Evolutionary conservation across 2,329 filamentous ascomycete species (phyloP).

Genomic region (Talaromyces albobiverticillius): DNA sequence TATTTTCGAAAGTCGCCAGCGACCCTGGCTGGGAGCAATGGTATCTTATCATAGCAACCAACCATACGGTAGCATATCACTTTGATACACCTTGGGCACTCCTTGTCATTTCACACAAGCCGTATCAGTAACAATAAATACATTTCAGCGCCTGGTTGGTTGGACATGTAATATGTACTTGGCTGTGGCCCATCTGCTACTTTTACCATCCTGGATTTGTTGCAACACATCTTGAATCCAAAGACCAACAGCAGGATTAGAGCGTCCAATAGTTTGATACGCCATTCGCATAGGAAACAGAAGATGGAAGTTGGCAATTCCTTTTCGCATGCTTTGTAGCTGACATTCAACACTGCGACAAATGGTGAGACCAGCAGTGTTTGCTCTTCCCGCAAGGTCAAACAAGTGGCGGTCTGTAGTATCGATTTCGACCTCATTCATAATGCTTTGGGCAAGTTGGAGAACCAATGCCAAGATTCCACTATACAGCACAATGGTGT

Average conservation of each 20-base stretch:
- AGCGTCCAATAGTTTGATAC: neutral
- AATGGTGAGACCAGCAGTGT: neutral
- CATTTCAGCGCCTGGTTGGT: too few species aligned
- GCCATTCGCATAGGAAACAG: neutral
- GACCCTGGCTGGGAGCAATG: too few species aligned
- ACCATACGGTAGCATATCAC: too few species aligned
- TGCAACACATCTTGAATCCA: conserved; percentile 4
- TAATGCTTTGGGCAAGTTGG: neutral
- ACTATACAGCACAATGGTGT: neutral
- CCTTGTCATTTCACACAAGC: too few species aligned
- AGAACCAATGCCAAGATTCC: neutral
- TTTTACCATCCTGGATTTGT: neutral
- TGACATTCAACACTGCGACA: conserved; percentile 5
- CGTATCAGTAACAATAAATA: too few species aligned
- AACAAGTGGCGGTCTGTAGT: neutral
- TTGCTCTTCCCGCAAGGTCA: neutral
- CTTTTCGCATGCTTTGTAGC: conserved; percentile 1
- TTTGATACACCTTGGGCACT: too few species aligned
- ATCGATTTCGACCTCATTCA: neutral
- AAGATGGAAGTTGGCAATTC: neutral
- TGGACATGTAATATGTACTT: conserved; percentile 4
- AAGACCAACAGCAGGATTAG: neutral
- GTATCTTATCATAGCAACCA: too few species aligned
- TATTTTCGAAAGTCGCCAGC: too few species aligned
- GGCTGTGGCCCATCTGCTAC: conserved; percentile 1